Percentiles rank a stretch among this genome's conserved stretches.
These are phyloP conservation scores for Penicillium riverlandense DNA, from an alignment of 495 filamentous ascomycete species.

Conservation along the genomic window DNA sequence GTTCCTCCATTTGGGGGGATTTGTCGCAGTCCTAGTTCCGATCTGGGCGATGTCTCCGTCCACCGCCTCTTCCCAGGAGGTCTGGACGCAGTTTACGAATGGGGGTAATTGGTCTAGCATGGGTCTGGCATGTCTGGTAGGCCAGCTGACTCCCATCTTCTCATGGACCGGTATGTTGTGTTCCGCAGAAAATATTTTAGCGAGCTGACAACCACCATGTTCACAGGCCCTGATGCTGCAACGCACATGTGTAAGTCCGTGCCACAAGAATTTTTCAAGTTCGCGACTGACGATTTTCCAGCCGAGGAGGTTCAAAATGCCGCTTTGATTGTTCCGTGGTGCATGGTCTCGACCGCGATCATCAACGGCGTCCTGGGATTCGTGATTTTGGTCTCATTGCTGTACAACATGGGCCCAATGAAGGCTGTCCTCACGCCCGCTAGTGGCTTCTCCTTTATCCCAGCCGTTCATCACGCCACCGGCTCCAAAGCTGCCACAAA, in stretches of 20 bases:
- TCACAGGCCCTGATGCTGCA: slow-evolving; percentile 24
- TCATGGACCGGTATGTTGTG: slow-evolving; percentile 18
- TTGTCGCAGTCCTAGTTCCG: slow-evolving; percentile 42
- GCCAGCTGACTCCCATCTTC: slow-evolving; percentile 33
- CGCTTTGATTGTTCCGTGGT: slow-evolving; percentile 32
- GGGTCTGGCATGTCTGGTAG: slow-evolving; percentile 36
- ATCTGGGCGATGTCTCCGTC: slow-evolving; percentile 38
- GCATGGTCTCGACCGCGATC: slow-evolving; percentile 36
- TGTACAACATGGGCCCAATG: slow-evolving; percentile 38
- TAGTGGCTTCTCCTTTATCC: slow-evolving; percentile 33
- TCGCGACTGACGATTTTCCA: not conserved
- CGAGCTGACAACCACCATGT: too few relatives aligned
- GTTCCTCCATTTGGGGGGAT: slow-evolving; percentile 39
- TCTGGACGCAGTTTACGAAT: slow-evolving; percentile 43
- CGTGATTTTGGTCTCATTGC: slow-evolving; percentile 36
- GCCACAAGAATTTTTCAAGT: too few relatives aligned
- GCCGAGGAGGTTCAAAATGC: slow-evolving; percentile 46
- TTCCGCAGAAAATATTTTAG: too few relatives aligned
- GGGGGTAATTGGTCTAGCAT: slow-evolving; percentile 36
- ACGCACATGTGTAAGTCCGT: slow-evolving; percentile 28
- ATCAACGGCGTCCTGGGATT: slow-evolving; percentile 38
- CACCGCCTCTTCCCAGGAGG: slow-evolving; percentile 14
- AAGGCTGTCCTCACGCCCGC: slow-evolving; percentile 20
- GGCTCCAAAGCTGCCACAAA: slow-evolving; percentile 21
- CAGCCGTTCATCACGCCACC: slow-evolving; percentile 25